Base-by-base conservation (phyloP, 1,284 basidiomycete species). In the Paramarasmius palmivorus region DNA sequence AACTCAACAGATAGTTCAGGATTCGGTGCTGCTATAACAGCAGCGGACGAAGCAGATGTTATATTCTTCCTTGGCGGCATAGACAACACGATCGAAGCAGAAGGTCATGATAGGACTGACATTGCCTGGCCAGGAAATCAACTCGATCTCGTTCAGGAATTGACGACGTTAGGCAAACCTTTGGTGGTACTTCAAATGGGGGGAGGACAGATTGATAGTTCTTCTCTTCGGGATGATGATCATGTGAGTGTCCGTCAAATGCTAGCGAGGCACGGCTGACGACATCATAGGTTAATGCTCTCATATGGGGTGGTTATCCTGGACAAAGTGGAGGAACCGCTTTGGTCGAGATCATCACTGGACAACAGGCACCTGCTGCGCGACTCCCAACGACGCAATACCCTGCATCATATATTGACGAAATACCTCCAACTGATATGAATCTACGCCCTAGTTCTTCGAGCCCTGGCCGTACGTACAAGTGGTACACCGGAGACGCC, bases 41-140 rank as follows among this genome's bases (percentile, higher is more conserved):
- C 89, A 8, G 83, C 84, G 10, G 69, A 76, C 26, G 83, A 86
- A 56, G 85, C 79, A 25, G 78, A 83, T 55, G 75, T 68, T 12
- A 63, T 90, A 26, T 74, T 82, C 42, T 86, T 82, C 56, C 77
- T 86, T 37, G 89, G 86, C 20, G 72, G 82, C 23, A 76, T 86
- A 55, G 71, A 81, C 63, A 58, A 77, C 58, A 67, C 74, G 53
- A 67, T 88, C 57, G 77, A 84, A 67, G 67, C 73, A 53, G 77
- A 87, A 69, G 65, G 67, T 52, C 55, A 71, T 59, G 77, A 86
- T 69, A 65, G 83, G 50, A 61, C 73, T 59, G 66, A 74, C 58
- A 73, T 87, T 60, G 69, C 69, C 10, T 83, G 81, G 81, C 79
- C 81, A 0, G 78, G 79, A 2, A 76, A 75, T 53, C 82, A 83